Evolutionary conservation across 1,284 basidiomycete genomes (phyloP).

Genomic region (Cystobasidium sp.): DNA sequence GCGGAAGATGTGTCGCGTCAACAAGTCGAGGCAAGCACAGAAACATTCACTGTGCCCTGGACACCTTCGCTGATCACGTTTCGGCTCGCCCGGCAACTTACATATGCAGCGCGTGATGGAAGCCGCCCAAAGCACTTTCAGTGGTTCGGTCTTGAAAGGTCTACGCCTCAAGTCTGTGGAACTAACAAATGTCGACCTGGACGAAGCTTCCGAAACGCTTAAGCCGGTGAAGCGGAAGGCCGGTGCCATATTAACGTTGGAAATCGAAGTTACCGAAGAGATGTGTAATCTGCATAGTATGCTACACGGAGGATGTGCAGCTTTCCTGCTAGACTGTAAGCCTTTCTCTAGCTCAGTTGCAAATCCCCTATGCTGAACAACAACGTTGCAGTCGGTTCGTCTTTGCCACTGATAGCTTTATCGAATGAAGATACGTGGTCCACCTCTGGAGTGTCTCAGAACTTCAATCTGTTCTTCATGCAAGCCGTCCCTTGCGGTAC

Average conservation of each 20-base stretch:
- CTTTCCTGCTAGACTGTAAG: slow-evolving; percentile 36
- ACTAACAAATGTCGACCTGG: slow-evolving; percentile 5
- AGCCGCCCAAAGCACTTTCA: slow-evolving; percentile 13
- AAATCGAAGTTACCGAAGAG: slow-evolving; percentile 33
- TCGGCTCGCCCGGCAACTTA: background rate
- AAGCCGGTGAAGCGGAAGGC: slow-evolving; percentile 35
- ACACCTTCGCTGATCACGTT: background rate
- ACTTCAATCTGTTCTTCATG: slow-evolving; percentile 41
- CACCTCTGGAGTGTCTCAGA: slow-evolving; percentile 35
- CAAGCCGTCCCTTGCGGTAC: slow-evolving; percentile 20
- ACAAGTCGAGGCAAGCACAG: slow-evolving; percentile 16
- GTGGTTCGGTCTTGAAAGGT: slow-evolving; percentile 14
- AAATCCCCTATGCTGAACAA: background rate
- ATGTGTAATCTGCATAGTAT: slow-evolving; percentile 34
- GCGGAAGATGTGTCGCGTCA: slow-evolving; percentile 15
- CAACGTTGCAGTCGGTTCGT: slow-evolving; percentile 7
- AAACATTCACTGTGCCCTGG: background rate
- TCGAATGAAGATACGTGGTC: slow-evolving; percentile 23
- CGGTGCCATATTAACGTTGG: slow-evolving; percentile 19
- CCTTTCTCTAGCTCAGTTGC: background rate
- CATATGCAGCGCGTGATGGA: slow-evolving; percentile 1
- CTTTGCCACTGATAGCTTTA: slow-evolving; percentile 36
- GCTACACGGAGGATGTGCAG: slow-evolving; percentile 37
- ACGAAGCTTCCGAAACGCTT: slow-evolving; percentile 2
- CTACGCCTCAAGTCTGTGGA: slow-evolving; percentile 7